Base-by-base conservation (phyloP, 1,284 basidiomycete genomes). In the Ganoderma meredithae region DNA sequence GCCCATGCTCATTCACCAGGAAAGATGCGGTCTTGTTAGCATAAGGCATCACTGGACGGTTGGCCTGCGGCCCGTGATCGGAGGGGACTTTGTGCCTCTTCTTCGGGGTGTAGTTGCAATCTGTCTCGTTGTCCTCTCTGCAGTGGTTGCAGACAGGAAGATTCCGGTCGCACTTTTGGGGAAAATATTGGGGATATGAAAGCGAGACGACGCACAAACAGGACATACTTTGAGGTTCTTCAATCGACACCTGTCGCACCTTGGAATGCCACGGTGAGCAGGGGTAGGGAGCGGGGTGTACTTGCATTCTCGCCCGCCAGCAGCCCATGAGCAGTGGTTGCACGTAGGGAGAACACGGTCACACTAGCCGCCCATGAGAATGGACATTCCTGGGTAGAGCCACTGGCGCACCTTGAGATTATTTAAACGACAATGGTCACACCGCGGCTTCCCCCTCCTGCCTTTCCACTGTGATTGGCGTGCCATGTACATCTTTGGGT, bases 241-340 rank as follows among this genome's bases (percentile, higher is more conserved):
- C 52, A 81, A 76, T 33, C 90, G 88, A 79, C 89, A 92, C 62
- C 86, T 83, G 81, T 91, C 90, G 68, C 90, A 92, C 65, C 90
- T 82, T 47, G 90, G 90, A 70, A 92, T 90, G 31, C 90, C 90
- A 69, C 90, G 84, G 77, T 92, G 90, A 52, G 90, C 90, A 52
- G 90, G 90, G 13, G 90, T 91, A 13, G 89, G 90, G 52, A 91
- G 77, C 61, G 90, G 90, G 19, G 90, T 91, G 76, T 92, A 92
- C 77, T 84, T 86, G 79, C 90, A 92, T 69, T 90, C 87, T 71
- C 84, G 82, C 17, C 86, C 84, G 66, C 47, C 22, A 49, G 83
- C 83, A 12, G 84, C 83, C 87, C 87, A 90, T n/a, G 85, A 83
- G 69, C 90, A 92, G 74, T 91, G 87, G 74, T 91, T 91, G 76